Conservation (phyloP, 2,329 filamentous ascomycete species). For the Plectosphaerella cucumerina region DNA sequence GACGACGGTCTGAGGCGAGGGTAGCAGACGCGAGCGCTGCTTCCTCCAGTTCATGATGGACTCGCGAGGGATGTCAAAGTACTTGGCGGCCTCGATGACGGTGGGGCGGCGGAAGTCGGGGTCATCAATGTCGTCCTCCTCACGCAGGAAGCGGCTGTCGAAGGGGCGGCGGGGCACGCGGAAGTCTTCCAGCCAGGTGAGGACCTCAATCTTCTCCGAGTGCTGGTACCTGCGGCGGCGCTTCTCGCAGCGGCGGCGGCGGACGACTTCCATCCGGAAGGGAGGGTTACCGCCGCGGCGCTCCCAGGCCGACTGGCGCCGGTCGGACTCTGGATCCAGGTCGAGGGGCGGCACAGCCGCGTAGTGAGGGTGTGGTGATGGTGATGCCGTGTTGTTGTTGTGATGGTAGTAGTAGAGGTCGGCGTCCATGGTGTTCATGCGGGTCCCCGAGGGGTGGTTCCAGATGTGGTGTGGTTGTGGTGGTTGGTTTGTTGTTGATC, state of each 20-base stretch:
- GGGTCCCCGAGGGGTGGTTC: not conserved
- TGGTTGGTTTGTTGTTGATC: not conserved
- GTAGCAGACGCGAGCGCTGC: not conserved
- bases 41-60: conserved; percentile 1
- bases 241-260: not conserved
- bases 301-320: not conserved
- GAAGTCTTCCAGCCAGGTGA: not conserved
- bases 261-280: not conserved
- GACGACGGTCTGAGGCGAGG: not conserved
- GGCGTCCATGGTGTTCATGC: no score
- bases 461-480: not conserved
- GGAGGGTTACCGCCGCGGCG: not conserved
- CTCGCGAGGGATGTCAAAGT: not conserved
- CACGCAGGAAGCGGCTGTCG: not conserved
- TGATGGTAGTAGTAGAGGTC: not conserved
- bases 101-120: not conserved
- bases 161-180: not conserved
- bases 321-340: not conserved
- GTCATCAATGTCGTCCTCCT: not conserved
- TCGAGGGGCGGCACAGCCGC: not conserved
- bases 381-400: no score
- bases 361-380: no score
- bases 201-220: not conserved
- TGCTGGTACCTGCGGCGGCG: not conserved
- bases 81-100: not conserved